A percentile compares a stretch with the other conserved stretches of the same genome.
These are phyloP conservation scores for Didymosphaeria variabile DNA, from an alignment of 2,329 filamentous ascomycete genomes.

Conservation along the genomic window DNA sequence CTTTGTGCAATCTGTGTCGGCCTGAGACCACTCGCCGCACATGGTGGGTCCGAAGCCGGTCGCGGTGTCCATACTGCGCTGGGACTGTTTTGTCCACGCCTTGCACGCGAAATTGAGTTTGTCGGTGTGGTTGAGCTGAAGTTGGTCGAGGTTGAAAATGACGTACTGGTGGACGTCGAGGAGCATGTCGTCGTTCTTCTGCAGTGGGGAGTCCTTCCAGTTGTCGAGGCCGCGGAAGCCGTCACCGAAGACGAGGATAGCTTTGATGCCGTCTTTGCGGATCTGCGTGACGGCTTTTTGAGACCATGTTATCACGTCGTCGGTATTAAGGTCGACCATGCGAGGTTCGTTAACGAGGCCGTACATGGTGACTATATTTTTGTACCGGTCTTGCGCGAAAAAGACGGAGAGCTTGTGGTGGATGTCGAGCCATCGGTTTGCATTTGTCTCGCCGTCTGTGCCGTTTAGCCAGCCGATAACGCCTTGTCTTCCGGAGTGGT, in stretches of 20 bases:
- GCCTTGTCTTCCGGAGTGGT: slow-evolving; percentile 88
- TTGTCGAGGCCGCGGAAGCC: slow-evolving; percentile 91
- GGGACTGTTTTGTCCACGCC: slow-evolving; percentile 84
- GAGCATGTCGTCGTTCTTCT: slow-evolving; percentile 74
- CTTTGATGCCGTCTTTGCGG: slow-evolving; percentile 76
- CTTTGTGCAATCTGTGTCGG: slow-evolving; percentile 90
- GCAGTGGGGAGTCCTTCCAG: slow-evolving; percentile 85
- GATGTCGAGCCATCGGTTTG: slow-evolving; percentile 82
- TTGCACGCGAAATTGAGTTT: slow-evolving; percentile 89
- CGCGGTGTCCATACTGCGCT: slow-evolving; percentile 73
- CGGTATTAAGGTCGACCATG: slow-evolving; percentile 73
- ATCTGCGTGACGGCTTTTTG: slow-evolving; percentile 75
- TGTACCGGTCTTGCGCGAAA: slow-evolving; percentile 92
- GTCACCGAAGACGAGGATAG: slow-evolving; percentile 86
- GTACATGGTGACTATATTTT: slow-evolving; percentile 91
- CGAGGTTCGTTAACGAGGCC: slow-evolving; percentile 93
- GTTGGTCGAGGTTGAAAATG: slow-evolving; percentile 92
- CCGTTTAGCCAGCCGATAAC: slow-evolving; percentile 89
- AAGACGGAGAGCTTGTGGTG: slow-evolving; percentile 89
- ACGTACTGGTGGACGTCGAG: slow-evolving; percentile 99
- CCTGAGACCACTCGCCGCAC: slow-evolving; percentile 97
- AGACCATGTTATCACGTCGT: slow-evolving; percentile 82
- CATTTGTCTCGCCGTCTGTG: slow-evolving; percentile 81
- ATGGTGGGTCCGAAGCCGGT: slow-evolving; percentile 93
- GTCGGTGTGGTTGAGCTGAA: slow-evolving; percentile 79